These are phyloP conservation scores for Boletus bicolor DNA, from an alignment of 768 basidiomycete genomes.

Conservation along the genomic window DNA sequence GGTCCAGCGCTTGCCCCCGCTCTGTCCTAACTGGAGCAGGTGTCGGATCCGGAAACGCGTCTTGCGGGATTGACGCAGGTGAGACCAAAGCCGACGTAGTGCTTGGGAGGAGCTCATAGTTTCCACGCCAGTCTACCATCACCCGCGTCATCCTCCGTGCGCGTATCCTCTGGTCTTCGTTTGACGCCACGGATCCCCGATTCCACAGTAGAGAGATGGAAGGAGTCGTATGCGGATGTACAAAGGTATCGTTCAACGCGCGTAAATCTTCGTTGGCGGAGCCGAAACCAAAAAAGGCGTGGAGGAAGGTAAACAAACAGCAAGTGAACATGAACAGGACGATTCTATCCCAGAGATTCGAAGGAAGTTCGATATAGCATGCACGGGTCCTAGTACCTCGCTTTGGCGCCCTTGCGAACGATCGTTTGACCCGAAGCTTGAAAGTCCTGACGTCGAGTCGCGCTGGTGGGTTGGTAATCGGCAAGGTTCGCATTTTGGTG, in stretches of 20 bases:
- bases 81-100: not conserved
- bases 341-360: conserved; percentile 20
- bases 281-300: conserved; percentile 25
- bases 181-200: not conserved
- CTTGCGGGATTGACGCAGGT: conserved; percentile 16
- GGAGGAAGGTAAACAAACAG: conserved; percentile 25
- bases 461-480: not conserved
- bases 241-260: not conserved
- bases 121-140: conserved; percentile 20
- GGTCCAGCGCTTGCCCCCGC: not conserved
- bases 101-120: conserved; percentile 17
- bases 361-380: conserved; percentile 5
- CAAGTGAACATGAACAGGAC: conserved; percentile 25
- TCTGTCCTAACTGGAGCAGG: not conserved
- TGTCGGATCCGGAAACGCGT: conserved; percentile 25
- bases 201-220: not conserved
- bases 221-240: not conserved
- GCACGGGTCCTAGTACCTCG: not conserved
- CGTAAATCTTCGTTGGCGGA: not conserved
- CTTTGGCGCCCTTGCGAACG: not conserved
- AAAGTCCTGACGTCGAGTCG: not conserved
- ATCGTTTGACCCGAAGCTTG: not conserved
- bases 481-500: conserved; percentile 13
- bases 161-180: not conserved
- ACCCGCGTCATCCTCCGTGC: not conserved